phyloP scores from a whole-genome alignment of 1,284 basidiomycete genomes.

The Athelia psychrophila region DNA sequence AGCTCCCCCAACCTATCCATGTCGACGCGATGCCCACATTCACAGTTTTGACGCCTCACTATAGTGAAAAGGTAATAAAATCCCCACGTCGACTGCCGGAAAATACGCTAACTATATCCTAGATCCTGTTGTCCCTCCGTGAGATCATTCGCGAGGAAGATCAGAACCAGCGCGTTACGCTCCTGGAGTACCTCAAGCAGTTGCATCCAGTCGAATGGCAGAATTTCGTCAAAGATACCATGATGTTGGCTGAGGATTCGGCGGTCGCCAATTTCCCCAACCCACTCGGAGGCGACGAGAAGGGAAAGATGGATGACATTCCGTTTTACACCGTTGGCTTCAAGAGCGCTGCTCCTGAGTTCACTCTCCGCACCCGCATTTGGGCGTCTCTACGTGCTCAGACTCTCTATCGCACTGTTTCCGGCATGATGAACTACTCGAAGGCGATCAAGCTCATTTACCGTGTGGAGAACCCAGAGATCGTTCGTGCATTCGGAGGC shows the following conservation, averaged over 20 bases:
- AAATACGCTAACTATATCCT: conserved; percentile 1
- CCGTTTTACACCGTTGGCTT: conserved; percentile 99
- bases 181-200: conserved; percentile 97
- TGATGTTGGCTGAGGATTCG: conserved; percentile 97
- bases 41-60: conserved; percentile 93
- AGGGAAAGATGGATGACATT: conserved; percentile 90
- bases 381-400: conserved; percentile 99
- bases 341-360: conserved; percentile 98
- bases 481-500: conserved; percentile 95
- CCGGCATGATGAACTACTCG: conserved; percentile 99
- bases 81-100: background rate
- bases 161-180: conserved; percentile 90
- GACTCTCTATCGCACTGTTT: conserved; percentile 97
- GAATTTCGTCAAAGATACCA: conserved; percentile 99
- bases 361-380: conserved; percentile 97
- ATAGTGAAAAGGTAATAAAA: conserved; percentile 84
- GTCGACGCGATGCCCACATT: conserved; percentile 98
- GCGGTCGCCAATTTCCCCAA: conserved; percentile 80
- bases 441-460: conserved; percentile 99
- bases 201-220: conserved; percentile 99
- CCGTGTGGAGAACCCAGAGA: conserved; percentile 98
- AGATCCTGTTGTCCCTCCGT: conserved; percentile 88
- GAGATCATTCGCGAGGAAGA: conserved; percentile 98
- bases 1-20: conserved; percentile 86
- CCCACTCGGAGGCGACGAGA: conserved; percentile 86